phyloP scores from a whole-genome alignment of 78 protist genomes.

The Planoprotostelium fungivorum region DNA sequence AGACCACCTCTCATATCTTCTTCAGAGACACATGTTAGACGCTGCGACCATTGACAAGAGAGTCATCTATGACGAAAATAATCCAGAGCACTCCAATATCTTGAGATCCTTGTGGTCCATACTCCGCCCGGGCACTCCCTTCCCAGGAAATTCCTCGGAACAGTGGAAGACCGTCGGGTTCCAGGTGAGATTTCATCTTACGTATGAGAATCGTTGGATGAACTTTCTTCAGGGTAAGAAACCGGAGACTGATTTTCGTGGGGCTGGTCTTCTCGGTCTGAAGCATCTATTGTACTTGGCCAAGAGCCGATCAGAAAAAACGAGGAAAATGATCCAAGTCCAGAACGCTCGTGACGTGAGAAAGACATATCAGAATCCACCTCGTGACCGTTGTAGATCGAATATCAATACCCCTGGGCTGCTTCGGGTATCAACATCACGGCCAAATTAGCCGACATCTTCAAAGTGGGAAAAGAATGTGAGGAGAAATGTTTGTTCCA shows the following conservation, averaged over 20 bases:
- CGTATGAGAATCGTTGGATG: background rate
- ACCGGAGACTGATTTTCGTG: background rate
- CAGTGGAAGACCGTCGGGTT: background rate
- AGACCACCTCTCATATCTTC: background rate
- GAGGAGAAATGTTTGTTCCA: no score
- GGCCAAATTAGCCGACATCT: no score
- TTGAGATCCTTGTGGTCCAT: background rate
- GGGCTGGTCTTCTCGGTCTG: background rate
- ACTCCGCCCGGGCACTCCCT: background rate
- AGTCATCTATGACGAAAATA: background rate
- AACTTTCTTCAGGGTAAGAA: background rate
- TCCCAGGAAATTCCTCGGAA: background rate
- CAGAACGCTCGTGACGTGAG: no score
- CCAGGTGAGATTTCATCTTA: background rate
- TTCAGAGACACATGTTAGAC: background rate
- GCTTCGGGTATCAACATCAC: no score
- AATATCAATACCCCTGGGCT: no score
- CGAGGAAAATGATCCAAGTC: no score
- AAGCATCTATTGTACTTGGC: background rate
- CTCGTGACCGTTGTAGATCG: no score
- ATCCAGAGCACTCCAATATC: background rate
- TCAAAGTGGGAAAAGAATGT: no score
- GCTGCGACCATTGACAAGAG: background rate
- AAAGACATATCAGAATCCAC: no score
- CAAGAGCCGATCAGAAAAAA: no score